Evolutionary conservation across 176 grass and related monocot species (phyloP).

Genomic region (Tuctoria greenei): DNA sequence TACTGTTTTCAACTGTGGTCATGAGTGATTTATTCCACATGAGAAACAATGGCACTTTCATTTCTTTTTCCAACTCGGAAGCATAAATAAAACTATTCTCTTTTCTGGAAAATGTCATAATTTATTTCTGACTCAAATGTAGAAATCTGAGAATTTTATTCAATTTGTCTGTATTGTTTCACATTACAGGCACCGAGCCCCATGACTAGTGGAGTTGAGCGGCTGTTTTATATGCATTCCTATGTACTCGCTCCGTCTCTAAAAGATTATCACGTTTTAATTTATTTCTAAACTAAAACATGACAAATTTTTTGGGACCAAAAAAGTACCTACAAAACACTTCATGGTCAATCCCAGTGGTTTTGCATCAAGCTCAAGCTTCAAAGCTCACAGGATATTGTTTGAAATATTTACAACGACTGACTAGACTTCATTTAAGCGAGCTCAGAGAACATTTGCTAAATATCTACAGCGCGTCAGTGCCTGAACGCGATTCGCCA

Average conservation of each 20-base stretch:
- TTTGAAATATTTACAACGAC: conserved; percentile 37
- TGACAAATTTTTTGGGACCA: too few relatives aligned
- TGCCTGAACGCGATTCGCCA: not conserved
- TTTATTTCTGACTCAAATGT: conserved; percentile 11
- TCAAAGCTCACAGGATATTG: not conserved
- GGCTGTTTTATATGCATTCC: not conserved
- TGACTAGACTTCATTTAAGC: conserved; percentile 13
- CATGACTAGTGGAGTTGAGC: conserved; percentile 16
- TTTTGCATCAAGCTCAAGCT: conserved; percentile 20
- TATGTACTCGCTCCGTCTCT: too few relatives aligned
- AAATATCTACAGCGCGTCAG: conserved; percentile 48
- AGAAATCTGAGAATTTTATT: conserved; percentile 9
- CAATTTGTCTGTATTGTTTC: not conserved
- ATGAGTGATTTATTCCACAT: too few relatives aligned
- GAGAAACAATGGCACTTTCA: too few relatives aligned
- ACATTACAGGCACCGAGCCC: not conserved
- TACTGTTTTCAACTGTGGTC: too few relatives aligned
- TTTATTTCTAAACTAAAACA: too few relatives aligned
- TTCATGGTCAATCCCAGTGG: not conserved
- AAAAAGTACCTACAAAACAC: not conserved
- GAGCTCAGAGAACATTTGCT: not conserved
- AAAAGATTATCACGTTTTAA: too few relatives aligned
- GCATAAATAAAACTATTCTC: too few relatives aligned
- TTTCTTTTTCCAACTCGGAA: too few relatives aligned
- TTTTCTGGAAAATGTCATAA: not conserved